These are phyloP conservation scores for Neurospora discreta DNA, from an alignment of 495 filamentous ascomycete genomes.

Conservation along the genomic window DNA sequence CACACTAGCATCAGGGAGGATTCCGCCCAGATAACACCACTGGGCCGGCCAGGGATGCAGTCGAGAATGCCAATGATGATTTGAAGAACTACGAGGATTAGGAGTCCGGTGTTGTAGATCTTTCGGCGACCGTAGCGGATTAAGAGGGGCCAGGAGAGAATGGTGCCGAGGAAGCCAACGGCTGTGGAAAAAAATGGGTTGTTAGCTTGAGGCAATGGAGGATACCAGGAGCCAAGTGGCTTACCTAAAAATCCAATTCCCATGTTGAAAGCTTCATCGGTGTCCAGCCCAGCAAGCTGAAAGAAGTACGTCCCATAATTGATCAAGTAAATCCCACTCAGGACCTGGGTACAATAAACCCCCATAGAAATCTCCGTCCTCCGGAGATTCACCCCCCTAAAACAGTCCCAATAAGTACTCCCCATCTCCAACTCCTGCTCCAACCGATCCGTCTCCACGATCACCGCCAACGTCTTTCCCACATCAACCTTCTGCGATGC, in stretches of 20 bases:
- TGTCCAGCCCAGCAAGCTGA: conserved; percentile 45
- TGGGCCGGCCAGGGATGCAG: conserved; percentile 34
- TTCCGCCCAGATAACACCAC: conserved; percentile 40
- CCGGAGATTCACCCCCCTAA: conserved; percentile 42
- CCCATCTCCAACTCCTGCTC: conserved; percentile 48
- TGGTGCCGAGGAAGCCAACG: conserved; percentile 36
- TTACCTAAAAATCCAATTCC: conserved; percentile 36
- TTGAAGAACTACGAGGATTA: conserved; percentile 34
- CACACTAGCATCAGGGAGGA: conserved; percentile 44
- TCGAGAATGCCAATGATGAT: conserved; percentile 51
- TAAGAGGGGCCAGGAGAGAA: conserved; percentile 44
- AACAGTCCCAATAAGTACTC: conserved; percentile 43
- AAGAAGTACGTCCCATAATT: conserved; percentile 57
- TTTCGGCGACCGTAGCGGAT: conserved; percentile 42
- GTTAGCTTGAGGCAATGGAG: not conserved
- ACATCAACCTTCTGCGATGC: conserved; percentile 28
- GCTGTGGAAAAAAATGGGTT: conserved; percentile 6
- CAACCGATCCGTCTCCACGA: conserved; percentile 49
- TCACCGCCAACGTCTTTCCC: conserved; percentile 40
- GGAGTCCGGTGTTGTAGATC: conserved; percentile 42
- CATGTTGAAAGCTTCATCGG: conserved; percentile 38
- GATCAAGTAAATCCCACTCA: conserved; percentile 41
- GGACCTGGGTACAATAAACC: conserved; percentile 40
- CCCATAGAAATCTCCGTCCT: conserved; percentile 45
- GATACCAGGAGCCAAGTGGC: conserved; percentile 1